phyloP scores from a whole-genome alignment of 768 basidiomycete genomes.

The Rubroboletus satanas region DNA sequence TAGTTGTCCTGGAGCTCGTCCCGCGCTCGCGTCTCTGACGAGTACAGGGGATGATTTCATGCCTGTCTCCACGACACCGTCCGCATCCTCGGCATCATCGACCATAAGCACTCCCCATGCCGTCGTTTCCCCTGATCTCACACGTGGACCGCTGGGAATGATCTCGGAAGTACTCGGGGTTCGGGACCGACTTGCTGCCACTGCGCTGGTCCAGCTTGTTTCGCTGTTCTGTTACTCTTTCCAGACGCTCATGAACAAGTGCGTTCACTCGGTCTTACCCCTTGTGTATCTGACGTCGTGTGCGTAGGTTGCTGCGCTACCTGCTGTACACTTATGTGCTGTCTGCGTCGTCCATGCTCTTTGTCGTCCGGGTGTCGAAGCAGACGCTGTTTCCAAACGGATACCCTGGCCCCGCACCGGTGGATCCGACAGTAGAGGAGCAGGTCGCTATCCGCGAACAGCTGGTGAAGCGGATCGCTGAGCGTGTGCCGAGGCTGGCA shows the following conservation, averaged over 20 bases:
- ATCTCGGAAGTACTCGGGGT: constrained; percentile 48
- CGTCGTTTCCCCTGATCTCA: constrained; percentile 31
- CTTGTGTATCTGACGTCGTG: constrained; percentile 7
- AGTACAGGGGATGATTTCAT: neutral
- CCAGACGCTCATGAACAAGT: constrained; percentile 60
- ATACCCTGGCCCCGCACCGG: constrained; percentile 70
- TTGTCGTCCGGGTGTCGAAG: constrained; percentile 53
- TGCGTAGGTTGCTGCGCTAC: constrained; percentile 63
- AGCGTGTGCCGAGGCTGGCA: constrained; percentile 35
- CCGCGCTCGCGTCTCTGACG: neutral
- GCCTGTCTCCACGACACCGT: constrained; percentile 4
- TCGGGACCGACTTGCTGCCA: constrained; percentile 45
- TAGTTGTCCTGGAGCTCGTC: neutral
- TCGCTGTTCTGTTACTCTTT: constrained; percentile 46
- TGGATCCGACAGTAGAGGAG: constrained; percentile 76
- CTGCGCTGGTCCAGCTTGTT: constrained; percentile 42
- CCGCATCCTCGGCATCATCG: constrained; percentile 27
- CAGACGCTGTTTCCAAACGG: constrained; percentile 84
- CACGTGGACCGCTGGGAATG: constrained; percentile 42
- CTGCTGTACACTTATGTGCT: constrained; percentile 55
- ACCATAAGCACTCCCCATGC: neutral
- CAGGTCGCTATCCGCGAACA: constrained; percentile 51
- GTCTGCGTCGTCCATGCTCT: constrained; percentile 50
- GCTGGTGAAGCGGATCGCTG: constrained; percentile 38
- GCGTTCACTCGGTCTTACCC: constrained; percentile 6